A percentile compares a stretch with the other conserved stretches of the same genome.
Conservation (phyloP, 2,329 filamentous ascomycete genomes). For the Paecilomyces niveus region DNA sequence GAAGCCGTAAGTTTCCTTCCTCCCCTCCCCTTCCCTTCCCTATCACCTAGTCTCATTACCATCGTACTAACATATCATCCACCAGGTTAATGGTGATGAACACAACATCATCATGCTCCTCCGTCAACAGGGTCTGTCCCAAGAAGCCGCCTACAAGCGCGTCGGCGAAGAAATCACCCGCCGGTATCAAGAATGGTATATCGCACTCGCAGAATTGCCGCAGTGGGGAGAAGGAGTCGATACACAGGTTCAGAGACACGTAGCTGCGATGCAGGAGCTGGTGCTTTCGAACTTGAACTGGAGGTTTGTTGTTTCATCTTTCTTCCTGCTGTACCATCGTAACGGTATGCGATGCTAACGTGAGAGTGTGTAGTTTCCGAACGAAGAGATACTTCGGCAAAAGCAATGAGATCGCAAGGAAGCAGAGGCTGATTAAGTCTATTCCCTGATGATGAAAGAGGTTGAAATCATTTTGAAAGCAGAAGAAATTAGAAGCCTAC, state of each 20-base stretch:
- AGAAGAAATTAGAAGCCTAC: too few relatives aligned
- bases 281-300: not conserved
- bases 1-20: not conserved
- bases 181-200: not conserved
- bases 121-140: not conserved
- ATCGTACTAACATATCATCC: not conserved
- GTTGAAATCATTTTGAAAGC: too few relatives aligned
- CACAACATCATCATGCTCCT: slow-evolving; percentile 1
- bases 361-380: not conserved
- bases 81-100: not conserved
- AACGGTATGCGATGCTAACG: too few relatives aligned
- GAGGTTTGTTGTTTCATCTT: not conserved
- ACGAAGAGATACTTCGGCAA: not conserved
- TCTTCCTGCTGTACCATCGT: not conserved
- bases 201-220: not conserved
- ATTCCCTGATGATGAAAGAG: not conserved
- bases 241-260: not conserved
- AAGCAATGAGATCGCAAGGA: not conserved
- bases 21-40: not conserved
- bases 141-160: not conserved
- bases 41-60: not conserved
- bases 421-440: not conserved
- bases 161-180: not conserved
- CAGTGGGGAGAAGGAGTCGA: not conserved
- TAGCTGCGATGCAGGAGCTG: not conserved